phyloP scores from a whole-genome alignment of 148 eudicot species.

The Silene conica region DNA sequence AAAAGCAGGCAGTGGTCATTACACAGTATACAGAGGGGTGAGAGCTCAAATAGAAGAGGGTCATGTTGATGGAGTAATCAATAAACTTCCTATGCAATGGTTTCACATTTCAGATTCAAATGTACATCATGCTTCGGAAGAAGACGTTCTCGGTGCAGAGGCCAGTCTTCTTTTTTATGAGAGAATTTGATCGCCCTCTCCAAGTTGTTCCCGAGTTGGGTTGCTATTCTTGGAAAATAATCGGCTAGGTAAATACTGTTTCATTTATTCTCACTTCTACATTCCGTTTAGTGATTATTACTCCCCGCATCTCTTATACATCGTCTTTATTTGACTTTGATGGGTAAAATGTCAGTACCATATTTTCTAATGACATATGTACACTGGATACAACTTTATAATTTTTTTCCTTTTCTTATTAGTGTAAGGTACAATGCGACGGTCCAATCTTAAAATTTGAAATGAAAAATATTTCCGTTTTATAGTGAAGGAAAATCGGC shows the following conservation, averaged over 20 bases:
- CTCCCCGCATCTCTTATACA: background rate
- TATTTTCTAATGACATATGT: background rate
- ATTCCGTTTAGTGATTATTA: background rate
- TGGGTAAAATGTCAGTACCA: background rate
- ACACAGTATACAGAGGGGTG: constrained; percentile 75
- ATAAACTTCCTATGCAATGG: constrained; percentile 41
- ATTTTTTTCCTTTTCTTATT: too few species aligned
- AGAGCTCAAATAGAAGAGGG: constrained; percentile 20
- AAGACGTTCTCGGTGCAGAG: constrained; percentile 71
- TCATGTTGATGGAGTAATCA: constrained; percentile 16
- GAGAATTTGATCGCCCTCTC: constrained; percentile 30
- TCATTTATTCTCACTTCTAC: background rate
- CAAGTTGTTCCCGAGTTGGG: background rate
- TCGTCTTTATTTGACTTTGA: background rate
- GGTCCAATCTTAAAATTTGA: background rate
- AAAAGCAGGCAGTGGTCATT: constrained; percentile 71
- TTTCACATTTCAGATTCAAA: constrained; percentile 72
- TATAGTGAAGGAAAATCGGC: background rate
- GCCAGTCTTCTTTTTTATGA: constrained; percentile 87
- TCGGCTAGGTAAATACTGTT: background rate
- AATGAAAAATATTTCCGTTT: background rate
- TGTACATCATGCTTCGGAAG: constrained; percentile 55
- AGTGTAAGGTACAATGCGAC: background rate
- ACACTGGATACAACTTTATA: background rate
- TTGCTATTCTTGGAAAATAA: background rate